phyloP scores from a whole-genome alignment of 2,329 filamentous ascomycete species.

The Apiospora sp. region DNA sequence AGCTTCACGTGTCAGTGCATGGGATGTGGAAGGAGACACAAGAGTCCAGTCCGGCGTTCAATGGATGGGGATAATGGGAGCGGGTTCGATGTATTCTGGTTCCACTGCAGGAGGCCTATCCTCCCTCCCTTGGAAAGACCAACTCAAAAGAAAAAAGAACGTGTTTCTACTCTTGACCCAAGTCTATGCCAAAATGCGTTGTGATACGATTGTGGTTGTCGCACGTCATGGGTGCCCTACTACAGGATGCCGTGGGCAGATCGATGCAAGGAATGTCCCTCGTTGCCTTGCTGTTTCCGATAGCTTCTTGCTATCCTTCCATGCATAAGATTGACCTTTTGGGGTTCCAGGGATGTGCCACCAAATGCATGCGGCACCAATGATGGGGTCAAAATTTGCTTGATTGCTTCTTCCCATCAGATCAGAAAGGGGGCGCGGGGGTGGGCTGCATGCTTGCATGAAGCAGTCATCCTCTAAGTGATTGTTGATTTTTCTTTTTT shows the following conservation, averaged over 20 bases:
- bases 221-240: too few relatives aligned
- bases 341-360: not conserved
- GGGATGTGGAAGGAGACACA: not conserved
- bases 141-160: not conserved
- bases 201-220: not conserved
- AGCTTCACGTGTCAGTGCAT: not conserved
- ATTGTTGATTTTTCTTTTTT: too few relatives aligned
- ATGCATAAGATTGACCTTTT: not conserved
- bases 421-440: not conserved
- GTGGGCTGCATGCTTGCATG: constrained; percentile 12
- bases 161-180: not conserved
- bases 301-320: not conserved
- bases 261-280: not conserved
- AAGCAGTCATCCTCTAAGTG: not conserved
- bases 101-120: not conserved
- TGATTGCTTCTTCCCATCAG: not conserved
- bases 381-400: not conserved
- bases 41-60: not conserved
- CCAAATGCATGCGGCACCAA: not conserved
- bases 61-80: not conserved
- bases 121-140: not conserved
- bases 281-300: not conserved
- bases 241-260: not conserved
- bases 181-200: not conserved
- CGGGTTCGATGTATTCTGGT: not conserved